A percentile compares a stretch with the other conserved stretches of the same genome.
These are phyloP conservation scores for Irineochytrium annulatum DNA, from an alignment of 192 early-diverging fungal genomes.

Conservation along the genomic window DNA sequence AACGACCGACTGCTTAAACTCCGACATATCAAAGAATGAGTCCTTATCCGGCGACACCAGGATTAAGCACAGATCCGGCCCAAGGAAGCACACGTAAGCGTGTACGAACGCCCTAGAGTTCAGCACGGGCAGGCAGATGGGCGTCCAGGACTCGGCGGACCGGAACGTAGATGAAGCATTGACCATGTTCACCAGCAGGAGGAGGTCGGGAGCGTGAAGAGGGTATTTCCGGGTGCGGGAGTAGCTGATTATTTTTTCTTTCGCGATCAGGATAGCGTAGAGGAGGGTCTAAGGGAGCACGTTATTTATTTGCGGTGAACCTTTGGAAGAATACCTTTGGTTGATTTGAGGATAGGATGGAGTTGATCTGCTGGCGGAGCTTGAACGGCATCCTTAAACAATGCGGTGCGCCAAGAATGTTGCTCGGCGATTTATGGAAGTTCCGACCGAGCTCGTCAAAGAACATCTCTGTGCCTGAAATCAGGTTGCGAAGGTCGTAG, in stretches of 20 bases:
- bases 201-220: constrained; percentile 76
- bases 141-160: constrained; percentile 84
- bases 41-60: constrained; percentile 77
- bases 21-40: constrained; percentile 75
- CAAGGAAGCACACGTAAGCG: constrained; percentile 80
- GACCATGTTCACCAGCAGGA: constrained; percentile 78
- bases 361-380: constrained; percentile 67
- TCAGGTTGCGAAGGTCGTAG: constrained; percentile 81
- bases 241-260: constrained; percentile 70
- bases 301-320: neutral
- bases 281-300: constrained; percentile 3
- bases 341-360: constrained; percentile 47
- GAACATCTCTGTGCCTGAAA: constrained; percentile 76
- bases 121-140: constrained; percentile 86
- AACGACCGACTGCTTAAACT: constrained; percentile 62
- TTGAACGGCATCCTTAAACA: constrained; percentile 65
- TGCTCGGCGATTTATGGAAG: constrained; percentile 67
- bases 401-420: constrained; percentile 71
- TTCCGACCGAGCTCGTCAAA: constrained; percentile 70
- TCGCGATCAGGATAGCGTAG: constrained; percentile 58
- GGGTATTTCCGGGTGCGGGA: constrained; percentile 71
- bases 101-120: constrained; percentile 84
- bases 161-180: constrained; percentile 62
- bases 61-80: constrained; percentile 65
- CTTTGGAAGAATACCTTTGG: constrained; percentile 45